These are phyloP conservation scores for Corchorus olitorius DNA, from an alignment of 345 rosid genomes.

Conservation along the genomic window DNA sequence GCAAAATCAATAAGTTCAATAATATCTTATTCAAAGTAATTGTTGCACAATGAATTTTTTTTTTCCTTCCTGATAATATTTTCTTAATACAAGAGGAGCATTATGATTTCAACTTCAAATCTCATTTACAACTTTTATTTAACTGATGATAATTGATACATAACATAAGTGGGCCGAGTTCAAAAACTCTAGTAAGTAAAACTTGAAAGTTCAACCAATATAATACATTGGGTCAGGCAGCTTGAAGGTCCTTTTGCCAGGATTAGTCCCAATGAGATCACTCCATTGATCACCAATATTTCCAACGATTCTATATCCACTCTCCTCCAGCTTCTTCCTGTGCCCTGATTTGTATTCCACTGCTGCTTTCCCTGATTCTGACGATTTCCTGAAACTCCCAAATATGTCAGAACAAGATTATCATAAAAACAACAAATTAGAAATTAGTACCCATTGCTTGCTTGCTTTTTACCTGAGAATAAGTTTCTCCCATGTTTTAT, in stretches of 20 bases:
- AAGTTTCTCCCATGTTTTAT: slow-evolving; percentile 39
- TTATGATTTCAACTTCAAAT: no score
- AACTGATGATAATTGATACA: no score
- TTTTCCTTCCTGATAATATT: no score
- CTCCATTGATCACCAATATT: slow-evolving; percentile 59
- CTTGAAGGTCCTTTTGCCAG: slow-evolving; percentile 45
- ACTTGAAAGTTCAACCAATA: slow-evolving; percentile 22
- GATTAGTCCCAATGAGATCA: slow-evolving; percentile 33
- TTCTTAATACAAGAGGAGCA: no score
- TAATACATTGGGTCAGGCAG: slow-evolving; percentile 52
- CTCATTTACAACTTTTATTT: no score
- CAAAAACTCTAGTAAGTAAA: no score
- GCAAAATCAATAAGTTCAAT: no score
- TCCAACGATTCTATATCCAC: slow-evolving; percentile 45
- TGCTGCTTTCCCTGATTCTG: slow-evolving; percentile 31
- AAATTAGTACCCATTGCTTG: neutral
- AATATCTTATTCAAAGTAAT: no score
- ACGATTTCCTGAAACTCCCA: slow-evolving; percentile 26
- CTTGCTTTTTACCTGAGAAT: slow-evolving; percentile 34
- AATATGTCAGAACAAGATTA: neutral
- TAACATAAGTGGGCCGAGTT: no score
- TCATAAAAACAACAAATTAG: no score
- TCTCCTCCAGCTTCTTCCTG: slow-evolving; percentile 31
- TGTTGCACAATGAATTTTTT: no score
- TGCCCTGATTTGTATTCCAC: slow-evolving; percentile 36